These are phyloP conservation scores for Boletus rex-veris DNA, from an alignment of 768 basidiomycete species.

Conservation along the genomic window DNA sequence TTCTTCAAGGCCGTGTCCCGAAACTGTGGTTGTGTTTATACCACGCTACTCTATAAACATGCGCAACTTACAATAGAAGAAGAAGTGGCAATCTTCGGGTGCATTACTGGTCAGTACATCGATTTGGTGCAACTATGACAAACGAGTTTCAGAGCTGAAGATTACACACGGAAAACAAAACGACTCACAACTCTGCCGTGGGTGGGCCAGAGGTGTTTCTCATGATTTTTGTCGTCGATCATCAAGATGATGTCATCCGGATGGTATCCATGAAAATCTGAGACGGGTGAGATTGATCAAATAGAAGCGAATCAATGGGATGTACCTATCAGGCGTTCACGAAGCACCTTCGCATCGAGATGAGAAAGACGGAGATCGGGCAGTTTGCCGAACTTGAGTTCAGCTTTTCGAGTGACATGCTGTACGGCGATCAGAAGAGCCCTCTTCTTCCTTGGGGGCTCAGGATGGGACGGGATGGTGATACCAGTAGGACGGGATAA, in stretches of 20 bases:
- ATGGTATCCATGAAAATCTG: slow-evolving; percentile 39
- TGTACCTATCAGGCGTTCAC: slow-evolving; percentile 18
- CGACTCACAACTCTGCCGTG: slow-evolving; percentile 41
- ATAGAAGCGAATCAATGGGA: not conserved
- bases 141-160: not conserved
- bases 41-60: too few species aligned
- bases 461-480: not conserved
- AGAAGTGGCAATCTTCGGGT: slow-evolving; percentile 43
- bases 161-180: not conserved
- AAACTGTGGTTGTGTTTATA: slow-evolving; percentile 6
- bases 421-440: slow-evolving; percentile 21
- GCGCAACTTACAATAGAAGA: slow-evolving; percentile 50
- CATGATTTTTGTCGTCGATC: slow-evolving; percentile 35
- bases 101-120: slow-evolving; percentile 40
- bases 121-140: slow-evolving; percentile 37
- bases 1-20: slow-evolving; percentile 23
- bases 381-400: not conserved
- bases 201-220: slow-evolving; percentile 39
- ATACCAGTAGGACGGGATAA: not conserved
- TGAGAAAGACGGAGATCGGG: slow-evolving; percentile 17
- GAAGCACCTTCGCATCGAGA: slow-evolving; percentile 16
- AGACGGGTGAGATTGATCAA: not conserved
- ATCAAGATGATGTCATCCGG: slow-evolving; percentile 41
- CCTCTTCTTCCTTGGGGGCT: slow-evolving; percentile 6
- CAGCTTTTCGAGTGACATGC: slow-evolving; percentile 4